phyloP scores from a whole-genome alignment of 176 grass and related monocot genomes.

The Leersia perrieri region DNA sequence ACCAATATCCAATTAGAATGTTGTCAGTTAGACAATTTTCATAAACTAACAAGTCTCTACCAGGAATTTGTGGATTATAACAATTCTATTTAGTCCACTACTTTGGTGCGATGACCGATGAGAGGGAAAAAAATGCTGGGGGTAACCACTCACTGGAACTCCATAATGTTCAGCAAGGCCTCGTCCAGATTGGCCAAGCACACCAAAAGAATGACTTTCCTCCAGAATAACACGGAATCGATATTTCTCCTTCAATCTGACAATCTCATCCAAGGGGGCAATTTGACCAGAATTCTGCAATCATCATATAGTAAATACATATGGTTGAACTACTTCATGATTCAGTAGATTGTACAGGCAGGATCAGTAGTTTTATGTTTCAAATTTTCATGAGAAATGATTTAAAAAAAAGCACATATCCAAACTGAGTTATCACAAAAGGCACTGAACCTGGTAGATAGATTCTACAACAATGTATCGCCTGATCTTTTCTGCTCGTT shows the following conservation, averaged over 20 bases:
- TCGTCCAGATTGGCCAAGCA: constrained; percentile 81
- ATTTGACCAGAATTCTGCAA: constrained; percentile 93
- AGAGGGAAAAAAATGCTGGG: neutral
- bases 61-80: constrained; percentile 12
- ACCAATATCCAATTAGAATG: constrained; percentile 13
- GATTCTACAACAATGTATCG: constrained; percentile 98
- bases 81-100: neutral
- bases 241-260: constrained; percentile 90
- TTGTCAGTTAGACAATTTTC: neutral
- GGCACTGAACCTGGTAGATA: constrained; percentile 78
- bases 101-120: neutral
- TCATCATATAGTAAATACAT: constrained; percentile 19
- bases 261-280: constrained; percentile 85
- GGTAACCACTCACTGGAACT: constrained; percentile 59
- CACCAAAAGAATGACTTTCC: constrained; percentile 95
- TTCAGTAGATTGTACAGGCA: constrained; percentile 8
- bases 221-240: constrained; percentile 87
- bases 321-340: constrained; percentile 12
- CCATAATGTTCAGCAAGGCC: constrained; percentile 94
- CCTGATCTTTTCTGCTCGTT: constrained; percentile 73
- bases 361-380: constrained; percentile 7
- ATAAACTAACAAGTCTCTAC: neutral
- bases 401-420: constrained; percentile 7
- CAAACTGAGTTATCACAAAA: constrained; percentile 16
- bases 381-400: constrained; percentile 22